These are phyloP conservation scores for Neoboletus brunneissimus DNA, from an alignment of 768 basidiomycete species.

Conservation along the genomic window DNA sequence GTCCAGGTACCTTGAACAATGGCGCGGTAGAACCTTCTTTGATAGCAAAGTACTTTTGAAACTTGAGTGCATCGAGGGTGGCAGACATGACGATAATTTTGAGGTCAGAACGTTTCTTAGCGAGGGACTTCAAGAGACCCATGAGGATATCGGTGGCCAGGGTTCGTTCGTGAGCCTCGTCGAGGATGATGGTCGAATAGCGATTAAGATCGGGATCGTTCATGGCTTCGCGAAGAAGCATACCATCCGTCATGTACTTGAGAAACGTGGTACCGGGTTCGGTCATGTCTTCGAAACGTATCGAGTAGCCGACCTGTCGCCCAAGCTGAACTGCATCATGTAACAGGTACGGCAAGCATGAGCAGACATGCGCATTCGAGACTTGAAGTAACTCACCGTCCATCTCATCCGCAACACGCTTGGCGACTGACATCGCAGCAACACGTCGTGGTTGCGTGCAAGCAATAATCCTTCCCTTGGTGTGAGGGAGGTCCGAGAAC, in stretches of 20 bases:
- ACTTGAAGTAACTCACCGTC: slow-evolving; percentile 62
- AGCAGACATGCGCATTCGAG: background rate
- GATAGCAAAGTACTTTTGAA: slow-evolving; percentile 87
- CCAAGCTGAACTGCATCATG: slow-evolving; percentile 73
- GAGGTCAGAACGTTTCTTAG: slow-evolving; percentile 77
- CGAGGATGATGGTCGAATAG: slow-evolving; percentile 97
- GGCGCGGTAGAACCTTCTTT: slow-evolving; percentile 51
- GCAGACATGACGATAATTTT: slow-evolving; percentile 99
- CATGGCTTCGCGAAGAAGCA: slow-evolving; percentile 98
- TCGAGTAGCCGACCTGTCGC: slow-evolving; percentile 94
- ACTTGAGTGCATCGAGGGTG: slow-evolving; percentile 94
- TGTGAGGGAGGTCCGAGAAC: slow-evolving; percentile 89
- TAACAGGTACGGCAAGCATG: slow-evolving; percentile 2
- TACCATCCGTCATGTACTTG: slow-evolving; percentile 99
- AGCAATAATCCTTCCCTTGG: slow-evolving; percentile 86
- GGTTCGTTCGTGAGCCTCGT: slow-evolving; percentile 98
- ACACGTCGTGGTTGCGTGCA: slow-evolving; percentile 97
- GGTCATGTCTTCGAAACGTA: slow-evolving; percentile 87
- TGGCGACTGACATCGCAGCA: slow-evolving; percentile 96
- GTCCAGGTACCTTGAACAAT: slow-evolving; percentile 86
- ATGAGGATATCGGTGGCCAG: slow-evolving; percentile 98
- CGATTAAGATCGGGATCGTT: slow-evolving; percentile 85
- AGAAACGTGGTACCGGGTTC: slow-evolving; percentile 92
- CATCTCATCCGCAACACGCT: slow-evolving; percentile 99
- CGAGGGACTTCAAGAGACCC: slow-evolving; percentile 88